Evolutionary conservation across 495 filamentous ascomycete species (phyloP).

Genomic region (Evernia prunastri): DNA sequence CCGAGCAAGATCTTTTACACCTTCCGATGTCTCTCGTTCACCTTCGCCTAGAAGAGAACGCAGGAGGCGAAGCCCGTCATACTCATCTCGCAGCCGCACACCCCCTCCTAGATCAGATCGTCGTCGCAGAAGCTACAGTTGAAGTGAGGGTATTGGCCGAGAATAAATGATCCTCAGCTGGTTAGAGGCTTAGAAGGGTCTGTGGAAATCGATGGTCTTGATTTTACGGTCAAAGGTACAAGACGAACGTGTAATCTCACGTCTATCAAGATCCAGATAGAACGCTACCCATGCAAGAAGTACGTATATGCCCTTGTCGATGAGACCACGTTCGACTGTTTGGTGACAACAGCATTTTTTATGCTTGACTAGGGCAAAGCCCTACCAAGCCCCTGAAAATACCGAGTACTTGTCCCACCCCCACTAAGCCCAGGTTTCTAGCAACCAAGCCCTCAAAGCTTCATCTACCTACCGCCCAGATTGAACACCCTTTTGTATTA

Average conservation of each 20-base stretch:
- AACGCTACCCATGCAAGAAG: background rate
- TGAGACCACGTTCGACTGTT: background rate
- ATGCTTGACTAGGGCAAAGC: too few species aligned
- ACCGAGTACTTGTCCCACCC: conserved; percentile 6
- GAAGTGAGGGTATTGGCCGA: background rate
- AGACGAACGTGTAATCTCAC: background rate
- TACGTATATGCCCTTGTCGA: background rate
- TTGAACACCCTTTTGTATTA: background rate
- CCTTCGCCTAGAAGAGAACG: conserved; percentile 11
- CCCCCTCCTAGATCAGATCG: conserved; percentile 19
- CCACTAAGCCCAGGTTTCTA: background rate
- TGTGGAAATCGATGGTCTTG: background rate
- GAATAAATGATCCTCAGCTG: background rate
- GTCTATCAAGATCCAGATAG: background rate
- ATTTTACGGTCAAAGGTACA: background rate
- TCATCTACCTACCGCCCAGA: background rate
- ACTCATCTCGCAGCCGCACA: conserved; percentile 24
- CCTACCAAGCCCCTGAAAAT: too few species aligned
- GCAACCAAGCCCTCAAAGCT: conserved; percentile 14
- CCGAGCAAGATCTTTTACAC: conserved; percentile 17
- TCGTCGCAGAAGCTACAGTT: conserved; percentile 8
- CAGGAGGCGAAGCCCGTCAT: conserved; percentile 20
- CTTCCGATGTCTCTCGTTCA: conserved; percentile 18
- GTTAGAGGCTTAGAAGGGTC: background rate
- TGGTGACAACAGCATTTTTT: too few species aligned